Evolutionary conservation across 176 grass and related monocot species (phyloP), one percentile per base, ranked within the genome.

Genomic region (Leersia perrieri): DNA sequence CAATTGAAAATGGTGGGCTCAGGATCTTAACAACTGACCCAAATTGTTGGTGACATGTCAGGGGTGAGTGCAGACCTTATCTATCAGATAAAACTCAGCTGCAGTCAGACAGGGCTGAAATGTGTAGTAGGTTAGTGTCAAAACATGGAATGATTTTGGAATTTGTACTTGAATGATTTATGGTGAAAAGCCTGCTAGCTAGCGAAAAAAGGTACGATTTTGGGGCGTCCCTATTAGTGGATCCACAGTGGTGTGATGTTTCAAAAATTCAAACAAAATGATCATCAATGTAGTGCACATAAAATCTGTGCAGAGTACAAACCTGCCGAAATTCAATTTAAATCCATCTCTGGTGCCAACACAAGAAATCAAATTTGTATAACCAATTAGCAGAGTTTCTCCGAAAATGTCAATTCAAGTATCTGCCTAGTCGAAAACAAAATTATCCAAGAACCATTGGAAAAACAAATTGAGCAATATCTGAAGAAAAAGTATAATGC

Each of bases 1-100:
- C 82, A 80, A 82, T 88, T 81, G 82, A 81, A 81, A 89, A 72
- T 82, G 77, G 73, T 86, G 73, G 88, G 83, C 72, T 77, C 83
- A 73, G 60, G 83, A 82, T 77, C 83, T 72, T 41, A 82, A 58
- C 72, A 66, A 76, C 55, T 81, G 72, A 76, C 78, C 55, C 66
- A 57, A 81, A 66, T 80, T 81, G 65, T 70, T 85, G 86, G 57
- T 81, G 78, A 49, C 66, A 66, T 72, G 77, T 89, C 87, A 85
- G 82, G 82, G 16, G 7, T 80, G 70, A 63, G 5, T 85, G 70
- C 55, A 63, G 40, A 82, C 60, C 83, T 85, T 85, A 76, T 89
- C 77, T 72, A 68, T 38, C 44, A 73, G 60, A 74, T 65, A 40
- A 58, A 64, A 58, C 65, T 4, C 33, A 80, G 51, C 22, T 80